Percentiles rank a stretch among this genome's conserved stretches.
These are phyloP conservation scores for Neurospora tetrasperma DNA, from an alignment of 495 filamentous ascomycete species.

Conservation along the genomic window DNA sequence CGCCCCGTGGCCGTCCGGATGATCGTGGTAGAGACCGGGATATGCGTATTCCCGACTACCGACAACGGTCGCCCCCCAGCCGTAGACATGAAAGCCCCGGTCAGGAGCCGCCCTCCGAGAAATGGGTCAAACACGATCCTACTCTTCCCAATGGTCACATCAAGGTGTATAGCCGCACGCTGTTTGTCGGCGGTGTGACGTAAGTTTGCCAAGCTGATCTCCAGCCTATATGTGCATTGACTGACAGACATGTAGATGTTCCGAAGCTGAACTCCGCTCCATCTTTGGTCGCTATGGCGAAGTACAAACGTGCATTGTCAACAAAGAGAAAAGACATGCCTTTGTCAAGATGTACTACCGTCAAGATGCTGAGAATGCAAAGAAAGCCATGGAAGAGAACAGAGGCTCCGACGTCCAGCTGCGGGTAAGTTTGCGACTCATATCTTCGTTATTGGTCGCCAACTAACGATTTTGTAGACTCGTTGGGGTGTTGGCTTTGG, in stretches of 20 bases:
- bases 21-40: conserved; percentile 46
- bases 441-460: background rate
- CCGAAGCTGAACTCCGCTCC: conserved; percentile 67
- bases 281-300: conserved; percentile 71
- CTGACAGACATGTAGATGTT: conserved; percentile 41
- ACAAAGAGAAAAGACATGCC: conserved; percentile 92
- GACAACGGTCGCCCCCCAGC: conserved; percentile 68
- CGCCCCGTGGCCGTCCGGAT: conserved; percentile 42
- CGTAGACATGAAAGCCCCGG: conserved; percentile 51
- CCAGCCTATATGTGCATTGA: conserved; percentile 8
- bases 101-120: conserved; percentile 36
- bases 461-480: conserved; percentile 45
- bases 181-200: conserved; percentile 95
- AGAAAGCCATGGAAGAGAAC: conserved; percentile 82
- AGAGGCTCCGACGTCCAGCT: conserved; percentile 62
- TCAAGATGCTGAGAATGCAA: conserved; percentile 69
- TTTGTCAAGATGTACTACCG: conserved; percentile 98
- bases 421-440: conserved; percentile 49
- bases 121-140: conserved; percentile 73
- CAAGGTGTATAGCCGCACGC: conserved; percentile 87
- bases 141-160: conserved; percentile 63
- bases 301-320: conserved; percentile 96
- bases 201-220: conserved; percentile 37
- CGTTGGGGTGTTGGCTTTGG: conserved; percentile 98
- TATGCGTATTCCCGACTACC: conserved; percentile 58